Percentiles rank a stretch among this genome's conserved stretches.
These are phyloP conservation scores for Cladosporium sp. DNA, from an alignment of 2,329 filamentous ascomycete species.

Conservation along the genomic window DNA sequence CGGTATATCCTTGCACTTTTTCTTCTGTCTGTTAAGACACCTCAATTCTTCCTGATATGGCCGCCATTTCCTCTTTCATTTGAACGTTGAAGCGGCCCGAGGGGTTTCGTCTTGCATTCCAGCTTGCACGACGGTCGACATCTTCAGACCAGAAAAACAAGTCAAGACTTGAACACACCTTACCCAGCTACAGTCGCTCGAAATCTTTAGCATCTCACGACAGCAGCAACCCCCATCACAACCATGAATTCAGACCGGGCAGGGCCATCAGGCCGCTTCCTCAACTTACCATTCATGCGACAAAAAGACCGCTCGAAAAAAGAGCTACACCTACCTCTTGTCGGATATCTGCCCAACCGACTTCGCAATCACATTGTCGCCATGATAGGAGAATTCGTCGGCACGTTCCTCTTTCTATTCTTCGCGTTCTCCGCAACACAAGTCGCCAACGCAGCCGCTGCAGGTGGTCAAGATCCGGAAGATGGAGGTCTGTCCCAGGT, in stretches of 20 bases:
- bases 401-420: conserved; percentile 44
- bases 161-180: too few relatives aligned
- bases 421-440: conserved; percentile 37
- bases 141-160: too few relatives aligned
- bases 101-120: neutral
- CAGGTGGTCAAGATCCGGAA: conserved; percentile 16
- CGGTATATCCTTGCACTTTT: neutral
- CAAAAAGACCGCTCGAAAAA: conserved; percentile 28
- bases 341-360: conserved; percentile 42
- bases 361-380: conserved; percentile 41
- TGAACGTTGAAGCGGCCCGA: conserved; percentile 3
- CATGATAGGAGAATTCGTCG: conserved; percentile 42
- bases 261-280: conserved; percentile 19
- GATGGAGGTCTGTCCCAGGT: conserved; percentile 23
- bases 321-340: conserved; percentile 36
- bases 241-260: conserved; percentile 8
- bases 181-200: too few relatives aligned
- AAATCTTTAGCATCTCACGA: too few relatives aligned
- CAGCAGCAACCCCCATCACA: too few relatives aligned
- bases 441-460: conserved; percentile 35
- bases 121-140: too few relatives aligned
- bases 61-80: neutral
- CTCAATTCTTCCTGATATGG: neutral
- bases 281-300: conserved; percentile 38
- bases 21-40: neutral